Conservation (phyloP, 164 flowering plant species). For the Buxus sempervirens region DNA sequence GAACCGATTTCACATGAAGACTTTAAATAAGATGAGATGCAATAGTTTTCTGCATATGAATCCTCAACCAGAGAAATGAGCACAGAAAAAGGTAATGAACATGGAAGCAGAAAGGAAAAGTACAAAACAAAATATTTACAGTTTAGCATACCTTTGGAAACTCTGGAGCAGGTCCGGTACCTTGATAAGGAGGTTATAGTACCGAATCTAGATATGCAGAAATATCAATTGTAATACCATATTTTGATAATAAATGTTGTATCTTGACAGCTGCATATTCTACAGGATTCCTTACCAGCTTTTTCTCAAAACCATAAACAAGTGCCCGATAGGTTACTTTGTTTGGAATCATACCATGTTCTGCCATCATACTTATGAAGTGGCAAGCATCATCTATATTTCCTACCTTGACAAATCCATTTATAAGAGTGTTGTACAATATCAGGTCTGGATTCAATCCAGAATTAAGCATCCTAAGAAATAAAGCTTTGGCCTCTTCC, state of each 20-base stretch:
- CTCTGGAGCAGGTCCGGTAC: background rate
- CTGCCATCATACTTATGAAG: conserved; percentile 38
- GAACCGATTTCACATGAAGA: too few relatives aligned
- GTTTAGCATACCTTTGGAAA: background rate
- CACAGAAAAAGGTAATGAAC: background rate
- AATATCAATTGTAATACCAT: conserved; percentile 20
- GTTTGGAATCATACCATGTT: conserved; percentile 37
- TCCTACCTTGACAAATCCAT: conserved; percentile 44
- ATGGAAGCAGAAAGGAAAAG: background rate
- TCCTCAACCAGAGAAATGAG: too few relatives aligned
- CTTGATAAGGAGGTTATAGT: background rate
- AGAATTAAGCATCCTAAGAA: conserved; percentile 35
- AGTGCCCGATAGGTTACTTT: conserved; percentile 35
- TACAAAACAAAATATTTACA: too few relatives aligned
- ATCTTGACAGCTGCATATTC: conserved; percentile 31
- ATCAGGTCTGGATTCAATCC: conserved; percentile 46
- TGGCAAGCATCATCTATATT: conserved; percentile 33
- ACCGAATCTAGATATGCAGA: conserved; percentile 4
- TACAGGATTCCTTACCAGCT: conserved; percentile 24
- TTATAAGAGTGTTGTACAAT: conserved; percentile 44
- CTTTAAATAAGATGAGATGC: too few relatives aligned
- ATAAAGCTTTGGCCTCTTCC: conserved; percentile 41
- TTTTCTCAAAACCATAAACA: conserved; percentile 36
- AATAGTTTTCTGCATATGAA: too few relatives aligned
- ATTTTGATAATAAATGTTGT: conserved; percentile 23